phyloP scores from a whole-genome alignment of 176 grass and related monocot species.

The Musa itinerans region DNA sequence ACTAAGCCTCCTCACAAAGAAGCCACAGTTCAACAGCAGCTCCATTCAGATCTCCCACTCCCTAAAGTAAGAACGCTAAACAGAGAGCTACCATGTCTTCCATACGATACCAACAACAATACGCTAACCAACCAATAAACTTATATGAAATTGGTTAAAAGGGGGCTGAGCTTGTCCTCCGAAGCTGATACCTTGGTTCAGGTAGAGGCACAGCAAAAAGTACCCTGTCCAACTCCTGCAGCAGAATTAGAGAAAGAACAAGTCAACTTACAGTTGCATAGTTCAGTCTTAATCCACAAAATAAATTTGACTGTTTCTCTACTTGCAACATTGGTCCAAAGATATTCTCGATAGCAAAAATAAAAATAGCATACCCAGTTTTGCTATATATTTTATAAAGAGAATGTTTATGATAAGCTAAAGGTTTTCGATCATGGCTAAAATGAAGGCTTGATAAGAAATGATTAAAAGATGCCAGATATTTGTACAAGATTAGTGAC shows the following conservation, averaged over 20 bases:
- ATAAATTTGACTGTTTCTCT: no score
- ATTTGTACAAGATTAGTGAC: no score
- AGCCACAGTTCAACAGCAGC: not conserved
- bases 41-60: not conserved
- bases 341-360: no score
- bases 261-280: not conserved
- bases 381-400: no score
- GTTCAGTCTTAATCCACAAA: no score
- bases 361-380: no score
- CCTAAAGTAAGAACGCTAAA: not conserved
- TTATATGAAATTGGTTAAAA: constrained; percentile 44
- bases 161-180: constrained; percentile 62
- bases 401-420: no score
- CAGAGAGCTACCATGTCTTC: not conserved
- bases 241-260: not conserved
- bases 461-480: no score
- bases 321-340: no score
- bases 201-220: constrained; percentile 34
- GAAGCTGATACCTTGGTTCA: constrained; percentile 73
- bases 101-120: not conserved
- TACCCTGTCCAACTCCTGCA: constrained; percentile 75
- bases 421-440: no score
- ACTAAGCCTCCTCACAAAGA: no score
- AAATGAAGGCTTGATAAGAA: no score
- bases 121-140: not conserved